Evolutionary conservation across 2,329 filamentous ascomycete genomes (phyloP).

Genomic region (Fusarium graminum): DNA sequence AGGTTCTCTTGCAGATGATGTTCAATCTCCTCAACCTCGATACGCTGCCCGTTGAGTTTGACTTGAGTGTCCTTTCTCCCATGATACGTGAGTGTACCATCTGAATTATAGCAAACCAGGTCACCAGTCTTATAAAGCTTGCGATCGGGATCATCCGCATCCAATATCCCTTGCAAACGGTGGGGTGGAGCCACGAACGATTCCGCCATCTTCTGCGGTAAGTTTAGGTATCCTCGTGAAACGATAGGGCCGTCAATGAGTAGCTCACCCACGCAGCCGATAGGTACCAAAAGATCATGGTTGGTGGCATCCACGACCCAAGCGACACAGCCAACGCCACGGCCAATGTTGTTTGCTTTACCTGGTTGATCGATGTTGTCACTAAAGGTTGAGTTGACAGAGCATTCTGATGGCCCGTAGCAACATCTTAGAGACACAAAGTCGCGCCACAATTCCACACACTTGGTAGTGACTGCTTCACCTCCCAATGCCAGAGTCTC

Average conservation of each 20-base stretch:
- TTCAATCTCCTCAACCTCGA: slow-evolving; percentile 64
- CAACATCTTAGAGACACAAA: slow-evolving; percentile 35
- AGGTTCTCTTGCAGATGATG: slow-evolving; percentile 53
- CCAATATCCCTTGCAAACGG: not conserved
- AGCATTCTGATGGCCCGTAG: slow-evolving; percentile 38
- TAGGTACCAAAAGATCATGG: slow-evolving; percentile 13
- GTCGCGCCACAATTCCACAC: slow-evolving; percentile 37
- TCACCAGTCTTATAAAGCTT: slow-evolving; percentile 63
- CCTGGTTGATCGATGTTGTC: slow-evolving; percentile 31
- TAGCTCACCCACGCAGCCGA: slow-evolving; percentile 33
- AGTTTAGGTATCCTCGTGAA: slow-evolving; percentile 37
- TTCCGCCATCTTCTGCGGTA: slow-evolving; percentile 29
- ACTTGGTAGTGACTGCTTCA: slow-evolving; percentile 37
- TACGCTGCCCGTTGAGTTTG: slow-evolving; percentile 69
- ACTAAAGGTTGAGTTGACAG: slow-evolving; percentile 29
- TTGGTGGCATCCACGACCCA: slow-evolving; percentile 33
- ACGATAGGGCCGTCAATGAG: slow-evolving; percentile 41
- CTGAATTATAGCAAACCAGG: slow-evolving; percentile 58
- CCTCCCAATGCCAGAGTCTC: slow-evolving; percentile 35
- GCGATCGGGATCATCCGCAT: not conserved
- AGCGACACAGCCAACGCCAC: slow-evolving; percentile 27
- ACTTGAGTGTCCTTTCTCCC: slow-evolving; percentile 70
- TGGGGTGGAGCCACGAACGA: slow-evolving; percentile 26
- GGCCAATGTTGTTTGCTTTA: slow-evolving; percentile 35
- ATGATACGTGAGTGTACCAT: slow-evolving; percentile 59